These are phyloP conservation scores for Sophora flavescens DNA, from an alignment of 306 rosid genomes.

Conservation along the genomic window DNA sequence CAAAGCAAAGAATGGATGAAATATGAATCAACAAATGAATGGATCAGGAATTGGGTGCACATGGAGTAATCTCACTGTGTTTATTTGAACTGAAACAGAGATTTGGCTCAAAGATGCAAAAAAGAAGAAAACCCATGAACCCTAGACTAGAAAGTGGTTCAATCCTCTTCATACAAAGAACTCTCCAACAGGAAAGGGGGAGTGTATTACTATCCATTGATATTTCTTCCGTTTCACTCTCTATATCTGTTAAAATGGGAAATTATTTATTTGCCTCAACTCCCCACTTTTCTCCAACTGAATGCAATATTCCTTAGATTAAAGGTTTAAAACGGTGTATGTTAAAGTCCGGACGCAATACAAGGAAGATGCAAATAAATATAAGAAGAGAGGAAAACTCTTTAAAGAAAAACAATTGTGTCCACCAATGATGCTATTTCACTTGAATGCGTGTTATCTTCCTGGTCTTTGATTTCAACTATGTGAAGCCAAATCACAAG, in stretches of 20 bases:
- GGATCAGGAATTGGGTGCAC: conserved; percentile 2
- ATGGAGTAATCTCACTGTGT: background rate
- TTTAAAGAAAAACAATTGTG: conserved; percentile 32
- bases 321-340: background rate
- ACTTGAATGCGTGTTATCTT: conserved; percentile 22
- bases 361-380: background rate
- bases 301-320: conserved; percentile 12
- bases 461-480: background rate
- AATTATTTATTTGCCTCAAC: conserved; percentile 9
- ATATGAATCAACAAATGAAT: conserved; percentile 1
- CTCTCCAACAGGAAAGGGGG: conserved; percentile 21
- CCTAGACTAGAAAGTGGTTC: conserved; percentile 1
- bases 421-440: conserved; percentile 23
- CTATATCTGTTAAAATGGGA: conserved; percentile 26
- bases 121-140: conserved; percentile 26
- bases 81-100: conserved; percentile 6
- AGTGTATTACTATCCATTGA: conserved; percentile 10
- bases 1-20: background rate
- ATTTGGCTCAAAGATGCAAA: conserved; percentile 34
- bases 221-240: conserved; percentile 21
- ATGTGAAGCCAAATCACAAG: background rate
- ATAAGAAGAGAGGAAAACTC: background rate
- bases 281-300: conserved; percentile 1
- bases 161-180: conserved; percentile 1
- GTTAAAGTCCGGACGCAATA: background rate